phyloP scores from a whole-genome alignment of 805 yeast genomes.

The Monosporozyma solicola region DNA sequence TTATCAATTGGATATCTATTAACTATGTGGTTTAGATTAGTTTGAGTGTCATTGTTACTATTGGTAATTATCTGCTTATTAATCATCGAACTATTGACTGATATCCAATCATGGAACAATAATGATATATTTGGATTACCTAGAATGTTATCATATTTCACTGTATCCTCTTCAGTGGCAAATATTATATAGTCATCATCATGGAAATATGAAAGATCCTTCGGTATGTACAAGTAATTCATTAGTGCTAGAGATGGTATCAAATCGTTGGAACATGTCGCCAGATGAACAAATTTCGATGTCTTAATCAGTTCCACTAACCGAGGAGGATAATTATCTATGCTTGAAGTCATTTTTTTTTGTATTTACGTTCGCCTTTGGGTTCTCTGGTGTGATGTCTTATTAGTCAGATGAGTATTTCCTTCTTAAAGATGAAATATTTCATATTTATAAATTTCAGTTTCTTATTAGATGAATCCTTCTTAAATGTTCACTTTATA shows the following conservation, averaged over 20 bases:
- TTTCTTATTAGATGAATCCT: not conserved
- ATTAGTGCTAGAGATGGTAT: constrained; percentile 81
- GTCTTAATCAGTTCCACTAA: constrained; percentile 41
- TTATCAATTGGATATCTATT: constrained; percentile 58
- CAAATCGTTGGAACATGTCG: constrained; percentile 56
- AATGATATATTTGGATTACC: constrained; percentile 71
- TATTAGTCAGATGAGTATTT: not conserved
- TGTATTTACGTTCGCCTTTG: not conserved
- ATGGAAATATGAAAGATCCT: constrained; percentile 30
- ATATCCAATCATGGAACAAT: constrained; percentile 84
- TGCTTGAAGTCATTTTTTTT: not conserved
- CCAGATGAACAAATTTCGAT: constrained; percentile 70
- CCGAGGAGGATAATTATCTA: constrained; percentile 29
- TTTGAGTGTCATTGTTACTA: not conserved
- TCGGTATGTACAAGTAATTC: constrained; percentile 68
- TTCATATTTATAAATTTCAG: not conserved
- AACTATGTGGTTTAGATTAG: not conserved
- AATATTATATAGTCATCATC: constrained; percentile 50
- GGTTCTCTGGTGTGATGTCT: not conserved
- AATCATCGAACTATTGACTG: constrained; percentile 38
- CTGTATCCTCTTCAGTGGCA: constrained; percentile 61
- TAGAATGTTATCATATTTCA: constrained; percentile 59
- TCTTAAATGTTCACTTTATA: too few relatives aligned
- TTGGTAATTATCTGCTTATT: constrained; percentile 7
- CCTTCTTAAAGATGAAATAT: not conserved